Percentiles rank a stretch among this genome's conserved stretches.
Conservation (phyloP, 257 asterid species). For the Paulownia fortunei region DNA sequence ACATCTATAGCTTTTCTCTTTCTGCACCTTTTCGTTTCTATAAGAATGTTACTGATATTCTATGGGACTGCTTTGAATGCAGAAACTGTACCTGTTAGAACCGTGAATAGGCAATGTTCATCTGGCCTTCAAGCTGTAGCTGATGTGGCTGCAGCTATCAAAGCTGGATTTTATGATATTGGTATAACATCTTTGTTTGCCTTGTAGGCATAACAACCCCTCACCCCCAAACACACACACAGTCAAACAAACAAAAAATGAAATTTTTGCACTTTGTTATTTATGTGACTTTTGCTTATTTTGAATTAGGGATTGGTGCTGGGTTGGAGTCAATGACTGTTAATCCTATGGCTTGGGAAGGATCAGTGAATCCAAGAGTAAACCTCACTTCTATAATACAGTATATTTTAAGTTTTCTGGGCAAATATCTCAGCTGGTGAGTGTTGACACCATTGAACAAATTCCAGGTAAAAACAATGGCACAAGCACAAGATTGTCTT, state of each 20-base stretch:
- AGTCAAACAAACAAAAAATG: not conserved
- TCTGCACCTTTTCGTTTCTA: not conserved
- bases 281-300: slow-evolving; percentile 21
- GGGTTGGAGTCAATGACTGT: slow-evolving; percentile 96
- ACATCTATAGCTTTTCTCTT: not conserved
- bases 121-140: slow-evolving; percentile 99
- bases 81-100: slow-evolving; percentile 98
- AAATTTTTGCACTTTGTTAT: not conserved
- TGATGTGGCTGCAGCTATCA: slow-evolving; percentile 99
- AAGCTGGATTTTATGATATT: slow-evolving; percentile 97
- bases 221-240: not conserved
- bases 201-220: not conserved
- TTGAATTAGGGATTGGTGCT: slow-evolving; percentile 88
- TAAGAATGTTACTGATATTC: slow-evolving; percentile 5
- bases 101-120: slow-evolving; percentile 98
- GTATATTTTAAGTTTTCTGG: not conserved
- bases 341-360: slow-evolving; percentile 98
- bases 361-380: slow-evolving; percentile 96
- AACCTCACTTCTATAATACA: slow-evolving; percentile 21
- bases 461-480: slow-evolving; percentile 74
- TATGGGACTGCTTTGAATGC: slow-evolving; percentile 27
- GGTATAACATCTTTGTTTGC: slow-evolving; percentile 46
- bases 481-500: slow-evolving; percentile 92
- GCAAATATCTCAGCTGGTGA: not conserved
- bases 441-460: not conserved